Conservation (phyloP, 2,329 filamentous ascomycete species). For the Diaporthe nobilis region DNA sequence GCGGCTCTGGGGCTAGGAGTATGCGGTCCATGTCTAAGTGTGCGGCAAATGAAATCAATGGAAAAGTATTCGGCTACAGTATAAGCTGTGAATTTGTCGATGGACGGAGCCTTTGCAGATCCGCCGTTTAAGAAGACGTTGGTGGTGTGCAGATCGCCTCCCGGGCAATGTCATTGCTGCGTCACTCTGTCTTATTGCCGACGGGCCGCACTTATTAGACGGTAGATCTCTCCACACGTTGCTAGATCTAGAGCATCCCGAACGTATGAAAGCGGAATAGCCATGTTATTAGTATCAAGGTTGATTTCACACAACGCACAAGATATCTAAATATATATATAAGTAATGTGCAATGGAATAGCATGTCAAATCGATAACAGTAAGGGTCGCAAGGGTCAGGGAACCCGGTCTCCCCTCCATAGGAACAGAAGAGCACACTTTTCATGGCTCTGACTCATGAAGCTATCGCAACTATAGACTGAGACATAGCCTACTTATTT, state of each 20-base stretch:
- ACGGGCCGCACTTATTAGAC: neutral
- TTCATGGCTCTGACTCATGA: neutral
- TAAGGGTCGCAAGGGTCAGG: neutral
- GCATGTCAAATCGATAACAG: neutral
- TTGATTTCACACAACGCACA: neutral
- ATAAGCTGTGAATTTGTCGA: neutral
- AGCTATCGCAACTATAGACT: neutral
- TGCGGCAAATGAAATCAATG: neutral
- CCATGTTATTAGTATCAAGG: neutral
- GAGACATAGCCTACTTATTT: neutral
- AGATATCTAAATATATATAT: neutral
- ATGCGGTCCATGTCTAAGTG: constrained; percentile 36
- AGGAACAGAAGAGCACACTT: neutral
- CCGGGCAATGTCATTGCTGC: constrained; percentile 21
- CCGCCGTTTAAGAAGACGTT: constrained; percentile 2
- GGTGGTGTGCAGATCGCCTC: constrained; percentile 9
- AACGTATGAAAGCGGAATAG: neutral
- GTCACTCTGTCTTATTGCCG: constrained; percentile 6
- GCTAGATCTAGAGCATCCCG: neutral
- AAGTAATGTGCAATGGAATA: neutral
- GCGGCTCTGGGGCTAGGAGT: constrained; percentile 34
- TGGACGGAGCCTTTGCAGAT: neutral
- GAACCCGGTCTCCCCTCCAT: neutral
- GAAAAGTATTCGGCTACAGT: neutral
- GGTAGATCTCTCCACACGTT: neutral